These are phyloP conservation scores for Saccharomyces hybrid DNA, from an alignment of 1,139 yeast species.

Conservation along the genomic window DNA sequence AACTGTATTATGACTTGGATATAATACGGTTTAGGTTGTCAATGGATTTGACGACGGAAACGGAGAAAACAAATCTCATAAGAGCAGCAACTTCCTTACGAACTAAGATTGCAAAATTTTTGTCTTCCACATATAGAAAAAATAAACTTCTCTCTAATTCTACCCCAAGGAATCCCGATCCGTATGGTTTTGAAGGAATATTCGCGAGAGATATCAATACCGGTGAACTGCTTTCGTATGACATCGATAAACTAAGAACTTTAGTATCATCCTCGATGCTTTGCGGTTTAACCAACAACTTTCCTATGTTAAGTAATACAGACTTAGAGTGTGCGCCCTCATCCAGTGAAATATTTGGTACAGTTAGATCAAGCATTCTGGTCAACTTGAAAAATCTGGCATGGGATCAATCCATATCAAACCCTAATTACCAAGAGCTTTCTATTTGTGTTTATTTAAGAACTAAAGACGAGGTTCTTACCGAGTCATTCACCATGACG, in stretches of 20 bases:
- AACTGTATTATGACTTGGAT: conserved; percentile 52
- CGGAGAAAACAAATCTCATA: conserved; percentile 49
- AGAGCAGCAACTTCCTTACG: conserved; percentile 56
- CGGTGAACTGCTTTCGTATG: conserved; percentile 53
- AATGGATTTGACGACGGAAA: conserved; percentile 49
- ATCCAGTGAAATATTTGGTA: conserved; percentile 41
- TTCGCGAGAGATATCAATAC: conserved; percentile 53
- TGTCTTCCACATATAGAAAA: conserved; percentile 38
- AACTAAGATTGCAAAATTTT: conserved; percentile 59
- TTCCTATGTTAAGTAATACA: conserved; percentile 44
- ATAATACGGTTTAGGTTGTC: conserved; percentile 54
- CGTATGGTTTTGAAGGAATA: conserved; percentile 69
- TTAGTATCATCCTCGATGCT: conserved; percentile 64
- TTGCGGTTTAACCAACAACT: conserved; percentile 67
- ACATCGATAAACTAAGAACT: conserved; percentile 41
- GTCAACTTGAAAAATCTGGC: conserved; percentile 71
- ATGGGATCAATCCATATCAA: conserved; percentile 50
- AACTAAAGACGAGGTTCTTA: conserved; percentile 55
- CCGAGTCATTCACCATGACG: conserved; percentile 50
- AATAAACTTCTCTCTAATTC: conserved; percentile 27
- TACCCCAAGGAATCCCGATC: conserved; percentile 48
- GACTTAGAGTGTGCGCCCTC: conserved; percentile 38
- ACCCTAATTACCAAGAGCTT: conserved; percentile 62
- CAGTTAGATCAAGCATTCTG: conserved; percentile 59
- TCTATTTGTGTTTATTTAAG: conserved; percentile 68